phyloP scores from a whole-genome alignment of 768 basidiomycete species.

The Leccinum subgranulosum region DNA sequence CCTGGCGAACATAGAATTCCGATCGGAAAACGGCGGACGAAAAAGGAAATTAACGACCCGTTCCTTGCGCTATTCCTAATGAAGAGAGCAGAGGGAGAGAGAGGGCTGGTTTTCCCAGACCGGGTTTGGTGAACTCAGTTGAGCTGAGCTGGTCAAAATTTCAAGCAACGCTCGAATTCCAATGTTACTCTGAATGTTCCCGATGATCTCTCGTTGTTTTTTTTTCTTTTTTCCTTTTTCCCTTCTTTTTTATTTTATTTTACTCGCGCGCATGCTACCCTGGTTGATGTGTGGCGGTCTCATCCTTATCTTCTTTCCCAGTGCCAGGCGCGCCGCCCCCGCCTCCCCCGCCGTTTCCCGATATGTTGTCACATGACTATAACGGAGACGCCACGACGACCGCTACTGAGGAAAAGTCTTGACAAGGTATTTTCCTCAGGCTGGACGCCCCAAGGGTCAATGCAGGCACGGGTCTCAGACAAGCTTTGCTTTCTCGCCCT shows the following conservation, averaged over 20 bases:
- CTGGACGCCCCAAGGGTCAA: not conserved
- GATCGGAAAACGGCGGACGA: not conserved
- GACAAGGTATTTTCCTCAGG: not conserved
- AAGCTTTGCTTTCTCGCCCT: not conserved
- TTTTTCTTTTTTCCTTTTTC: not conserved
- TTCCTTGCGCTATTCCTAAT: not conserved
- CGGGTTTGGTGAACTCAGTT: slow-evolving; percentile 1
- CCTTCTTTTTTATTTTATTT: slow-evolving; percentile 1
- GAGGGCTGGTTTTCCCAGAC: not conserved
- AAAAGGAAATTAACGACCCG: not conserved
- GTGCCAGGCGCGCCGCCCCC: not conserved
- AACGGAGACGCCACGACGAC: slow-evolving; percentile 17
- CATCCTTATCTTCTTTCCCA: slow-evolving; percentile 11
- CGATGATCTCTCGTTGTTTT: not conserved
- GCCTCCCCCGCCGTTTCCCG: not conserved
- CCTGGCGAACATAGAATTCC: not conserved
- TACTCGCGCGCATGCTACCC: slow-evolving; percentile 16
- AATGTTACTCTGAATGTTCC: not conserved
- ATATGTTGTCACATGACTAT: not conserved
- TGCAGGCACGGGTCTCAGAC: slow-evolving; percentile 3
- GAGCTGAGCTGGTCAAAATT: not conserved
- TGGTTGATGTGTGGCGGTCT: slow-evolving; percentile 1
- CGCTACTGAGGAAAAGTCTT: not conserved
- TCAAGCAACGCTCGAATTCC: not conserved
- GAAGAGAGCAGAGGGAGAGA: not conserved